Conservation (phyloP, 2,329 filamentous ascomycete genomes). For the Coniella vitis region DNA sequence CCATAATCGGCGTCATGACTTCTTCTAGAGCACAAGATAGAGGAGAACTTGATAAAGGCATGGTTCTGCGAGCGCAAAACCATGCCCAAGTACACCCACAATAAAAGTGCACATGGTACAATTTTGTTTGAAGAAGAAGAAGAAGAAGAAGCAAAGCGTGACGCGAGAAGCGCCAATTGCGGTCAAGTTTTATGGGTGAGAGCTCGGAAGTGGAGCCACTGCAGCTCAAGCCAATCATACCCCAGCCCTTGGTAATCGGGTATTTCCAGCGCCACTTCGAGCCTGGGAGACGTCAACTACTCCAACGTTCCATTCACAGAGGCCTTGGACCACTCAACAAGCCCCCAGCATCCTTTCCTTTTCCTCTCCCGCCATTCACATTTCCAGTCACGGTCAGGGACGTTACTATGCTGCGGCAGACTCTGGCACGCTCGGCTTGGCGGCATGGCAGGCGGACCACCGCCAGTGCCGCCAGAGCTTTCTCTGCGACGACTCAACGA, state of each 20-base stretch:
- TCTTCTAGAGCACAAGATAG: constrained; percentile 66
- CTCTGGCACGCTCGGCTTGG: constrained; percentile 62
- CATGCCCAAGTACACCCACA: constrained; percentile 60
- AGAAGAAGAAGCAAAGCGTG: constrained; percentile 23
- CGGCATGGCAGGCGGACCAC: constrained; percentile 51
- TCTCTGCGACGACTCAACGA: constrained; percentile 72
- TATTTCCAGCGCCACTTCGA: constrained; percentile 30
- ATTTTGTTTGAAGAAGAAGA: constrained; percentile 42
- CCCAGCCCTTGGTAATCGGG: constrained; percentile 35
- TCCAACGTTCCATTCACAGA: constrained; percentile 31
- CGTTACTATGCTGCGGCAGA: constrained; percentile 63
- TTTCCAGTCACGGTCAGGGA: constrained; percentile 42
- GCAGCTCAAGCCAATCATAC: constrained; percentile 32
- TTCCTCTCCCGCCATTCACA: constrained; percentile 28
- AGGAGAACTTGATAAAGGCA: constrained; percentile 58
- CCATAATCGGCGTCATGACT: constrained; percentile 59
- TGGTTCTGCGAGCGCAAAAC: constrained; percentile 29
- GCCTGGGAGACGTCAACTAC: constrained; percentile 8
- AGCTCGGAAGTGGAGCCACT: constrained; percentile 8
- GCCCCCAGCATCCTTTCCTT: constrained; percentile 18
- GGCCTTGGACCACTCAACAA: constrained; percentile 13
- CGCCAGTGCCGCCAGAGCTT: constrained; percentile 62
- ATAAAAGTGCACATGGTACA: constrained; percentile 66
- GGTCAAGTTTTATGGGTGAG: constrained; percentile 19
- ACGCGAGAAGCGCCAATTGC: constrained; percentile 11